Evolutionary conservation across 2,329 filamentous ascomycete species (phyloP), one percentile per base, ranked within the genome.

Genomic region (Colletotrichum coccodes): DNA sequence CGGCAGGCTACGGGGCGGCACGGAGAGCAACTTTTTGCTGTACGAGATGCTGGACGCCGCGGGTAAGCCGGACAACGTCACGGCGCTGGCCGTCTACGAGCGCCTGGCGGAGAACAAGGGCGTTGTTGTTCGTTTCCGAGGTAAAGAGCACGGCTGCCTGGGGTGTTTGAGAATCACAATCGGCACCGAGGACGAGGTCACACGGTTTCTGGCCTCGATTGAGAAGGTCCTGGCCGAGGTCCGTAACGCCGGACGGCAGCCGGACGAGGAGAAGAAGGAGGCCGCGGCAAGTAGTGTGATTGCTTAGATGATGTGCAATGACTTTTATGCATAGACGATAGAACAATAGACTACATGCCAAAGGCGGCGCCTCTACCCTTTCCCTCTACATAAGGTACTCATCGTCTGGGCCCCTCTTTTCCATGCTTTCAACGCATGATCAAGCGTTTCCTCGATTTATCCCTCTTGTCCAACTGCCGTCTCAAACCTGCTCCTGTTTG

Each of bases 81-180:
- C 89, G 1, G 96, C 96, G 18, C 79, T 95, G 75, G 89, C 89
- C 12, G 92, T 95, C 8, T 99, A 99, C 79, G 90, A 97, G 81
- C 86, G 84, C 34, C 85, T 99, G 75, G 96, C 96, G 0, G 94
- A 97, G 84, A 88, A 90, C 46, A 91, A 90, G 77, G 94, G 95
- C 1, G 95, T 99, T 0, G 95, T 99, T 7, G 95, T 98, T 4
- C 86, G 96, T 61, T 99, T 98, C 80, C 87, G 96, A 74, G 96
- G 96, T 54, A 97, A 95, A 82, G 96, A 99, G 84, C 85, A 92
- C 72, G 95, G 95, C 5, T 99, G 96, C 78, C 80, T 91, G 47
- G 96, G 95, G 0, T 98, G 95, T 76, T 81, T 99, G 78, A 89
- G 96, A 63, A 94, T 98, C 73, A 99, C 96, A 0, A 90, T 99